Evolutionary conservation across 345 rosid genomes (phyloP).

Genomic region (Populus euphratica): DNA sequence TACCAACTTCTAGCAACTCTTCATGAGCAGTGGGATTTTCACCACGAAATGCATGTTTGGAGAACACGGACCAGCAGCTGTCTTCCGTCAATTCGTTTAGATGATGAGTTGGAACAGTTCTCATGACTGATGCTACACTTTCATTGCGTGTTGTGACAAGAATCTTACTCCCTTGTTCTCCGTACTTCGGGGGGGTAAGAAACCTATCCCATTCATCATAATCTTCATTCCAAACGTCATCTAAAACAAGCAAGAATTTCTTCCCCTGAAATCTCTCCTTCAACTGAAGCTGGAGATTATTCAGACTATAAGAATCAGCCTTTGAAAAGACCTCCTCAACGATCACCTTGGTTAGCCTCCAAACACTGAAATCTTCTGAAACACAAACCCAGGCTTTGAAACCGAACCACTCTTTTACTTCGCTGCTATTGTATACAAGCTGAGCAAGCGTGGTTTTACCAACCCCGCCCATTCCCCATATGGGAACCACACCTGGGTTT

Average conservation of each 20-base stretch:
- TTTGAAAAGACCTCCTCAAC: not conserved
- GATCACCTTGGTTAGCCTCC: not conserved
- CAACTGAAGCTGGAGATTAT: not conserved
- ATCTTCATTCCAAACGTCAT: not conserved
- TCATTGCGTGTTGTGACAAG: constrained; percentile 6
- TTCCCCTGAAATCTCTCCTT: not conserved
- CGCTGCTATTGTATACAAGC: not conserved
- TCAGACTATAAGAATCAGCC: not conserved
- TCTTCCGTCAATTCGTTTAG: not conserved
- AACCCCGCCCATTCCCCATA: not conserved
- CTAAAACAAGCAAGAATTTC: too few species aligned
- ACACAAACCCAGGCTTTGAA: constrained; percentile 7
- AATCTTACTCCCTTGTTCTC: not conserved
- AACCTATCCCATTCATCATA: not conserved
- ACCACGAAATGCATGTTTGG: constrained; percentile 4
- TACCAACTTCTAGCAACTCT: not conserved
- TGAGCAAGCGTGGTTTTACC: constrained; percentile 19
- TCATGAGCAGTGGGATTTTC: not conserved
- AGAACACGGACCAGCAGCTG: not conserved
- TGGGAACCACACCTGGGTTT: not conserved
- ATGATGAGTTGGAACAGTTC: not conserved
- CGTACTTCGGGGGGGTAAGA: not conserved
- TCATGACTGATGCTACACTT: not conserved
- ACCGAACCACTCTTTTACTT: not conserved
- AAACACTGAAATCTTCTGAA: constrained; percentile 4